Evolutionary conservation across 345 rosid species (phyloP).

Genomic region (Theobroma cacao): DNA sequence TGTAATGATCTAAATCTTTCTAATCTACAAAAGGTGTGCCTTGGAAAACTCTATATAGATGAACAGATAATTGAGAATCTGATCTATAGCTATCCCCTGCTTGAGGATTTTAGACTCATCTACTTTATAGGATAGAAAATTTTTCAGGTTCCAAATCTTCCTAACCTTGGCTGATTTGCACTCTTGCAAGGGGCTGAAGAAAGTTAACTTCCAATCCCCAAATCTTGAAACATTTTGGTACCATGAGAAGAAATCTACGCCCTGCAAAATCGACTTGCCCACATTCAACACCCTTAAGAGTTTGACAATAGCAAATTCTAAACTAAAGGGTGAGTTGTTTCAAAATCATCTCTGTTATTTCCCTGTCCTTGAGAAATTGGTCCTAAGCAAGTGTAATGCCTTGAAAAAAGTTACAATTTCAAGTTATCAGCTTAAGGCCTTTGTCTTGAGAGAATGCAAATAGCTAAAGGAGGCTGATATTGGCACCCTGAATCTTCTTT

Average conservation of each 20-base stretch:
- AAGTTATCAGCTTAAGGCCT: slow-evolving; percentile 17
- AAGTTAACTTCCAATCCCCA: slow-evolving; percentile 21
- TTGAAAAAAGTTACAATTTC: slow-evolving; percentile 18
- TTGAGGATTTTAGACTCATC: slow-evolving; percentile 35
- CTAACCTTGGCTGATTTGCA: slow-evolving; percentile 32
- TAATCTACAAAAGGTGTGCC: slow-evolving; percentile 23
- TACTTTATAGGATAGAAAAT: slow-evolving; percentile 18
- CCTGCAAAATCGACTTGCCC: slow-evolving; percentile 17
- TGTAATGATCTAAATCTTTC: slow-evolving; percentile 15
- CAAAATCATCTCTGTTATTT: slow-evolving; percentile 22
- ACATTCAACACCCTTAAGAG: slow-evolving; percentile 24
- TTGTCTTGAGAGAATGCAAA: slow-evolving; percentile 28
- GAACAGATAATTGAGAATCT: slow-evolving; percentile 14
- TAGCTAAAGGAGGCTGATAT: slow-evolving; percentile 22
- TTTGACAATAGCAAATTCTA: slow-evolving; percentile 25
- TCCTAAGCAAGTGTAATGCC: slow-evolving; percentile 25
- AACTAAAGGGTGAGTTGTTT: slow-evolving; percentile 18
- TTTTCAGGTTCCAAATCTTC: slow-evolving; percentile 13
- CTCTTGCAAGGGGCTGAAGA: slow-evolving; percentile 19
- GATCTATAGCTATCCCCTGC: slow-evolving; percentile 26
- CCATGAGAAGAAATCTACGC: slow-evolving; percentile 9
- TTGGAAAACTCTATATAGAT: slow-evolving; percentile 20
- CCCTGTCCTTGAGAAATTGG: slow-evolving; percentile 32
- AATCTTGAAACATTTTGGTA: slow-evolving; percentile 35
- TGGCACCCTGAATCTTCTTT: slow-evolving; percentile 32